Evolutionary conservation across 352 stramenopile species (phyloP).

Genomic region (Globisporangium barbulae): DNA sequence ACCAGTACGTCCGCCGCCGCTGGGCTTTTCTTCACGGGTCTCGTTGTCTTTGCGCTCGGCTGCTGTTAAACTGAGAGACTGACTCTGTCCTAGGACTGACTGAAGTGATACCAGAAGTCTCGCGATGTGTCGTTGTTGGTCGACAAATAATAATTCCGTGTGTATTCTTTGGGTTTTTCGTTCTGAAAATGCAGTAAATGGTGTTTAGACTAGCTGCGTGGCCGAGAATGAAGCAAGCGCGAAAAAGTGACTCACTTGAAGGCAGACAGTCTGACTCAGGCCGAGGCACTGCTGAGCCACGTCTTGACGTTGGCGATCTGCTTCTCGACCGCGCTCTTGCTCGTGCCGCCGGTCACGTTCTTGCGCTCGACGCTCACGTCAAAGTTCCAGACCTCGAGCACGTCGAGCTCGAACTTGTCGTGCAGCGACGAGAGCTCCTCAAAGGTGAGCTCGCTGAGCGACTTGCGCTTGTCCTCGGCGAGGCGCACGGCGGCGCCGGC

Average conservation of each 20-base stretch:
- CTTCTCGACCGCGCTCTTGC: conserved; percentile 70
- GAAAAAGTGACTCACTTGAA: no score
- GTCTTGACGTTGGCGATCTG: conserved; percentile 76
- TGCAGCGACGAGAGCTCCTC: conserved; percentile 89
- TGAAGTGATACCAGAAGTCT: no score
- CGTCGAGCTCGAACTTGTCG: conserved; percentile 86
- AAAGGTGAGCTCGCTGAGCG: conserved; percentile 86
- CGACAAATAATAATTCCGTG: no score
- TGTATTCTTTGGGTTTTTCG: no score
- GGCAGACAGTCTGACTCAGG: neutral
- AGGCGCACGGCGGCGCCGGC: conserved; percentile 92
- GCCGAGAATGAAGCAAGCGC: no score
- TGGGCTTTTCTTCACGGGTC: no score
- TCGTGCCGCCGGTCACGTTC: conserved; percentile 85
- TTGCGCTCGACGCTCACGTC: conserved; percentile 90
- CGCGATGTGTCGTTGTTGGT: no score
- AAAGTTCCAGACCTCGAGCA: conserved; percentile 89
- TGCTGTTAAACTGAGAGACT: no score
- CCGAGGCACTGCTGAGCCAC: conserved; percentile 44
- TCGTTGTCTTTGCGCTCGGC: no score
- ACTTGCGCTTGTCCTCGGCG: conserved; percentile 86
- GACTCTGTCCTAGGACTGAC: conserved; percentile 13
- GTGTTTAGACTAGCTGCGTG: no score
- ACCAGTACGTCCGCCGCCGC: no score
- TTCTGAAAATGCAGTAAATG: no score